These are phyloP conservation scores for Eucalyptus tenuipes DNA, from an alignment of 345 rosid genomes.

Conservation along the genomic window DNA sequence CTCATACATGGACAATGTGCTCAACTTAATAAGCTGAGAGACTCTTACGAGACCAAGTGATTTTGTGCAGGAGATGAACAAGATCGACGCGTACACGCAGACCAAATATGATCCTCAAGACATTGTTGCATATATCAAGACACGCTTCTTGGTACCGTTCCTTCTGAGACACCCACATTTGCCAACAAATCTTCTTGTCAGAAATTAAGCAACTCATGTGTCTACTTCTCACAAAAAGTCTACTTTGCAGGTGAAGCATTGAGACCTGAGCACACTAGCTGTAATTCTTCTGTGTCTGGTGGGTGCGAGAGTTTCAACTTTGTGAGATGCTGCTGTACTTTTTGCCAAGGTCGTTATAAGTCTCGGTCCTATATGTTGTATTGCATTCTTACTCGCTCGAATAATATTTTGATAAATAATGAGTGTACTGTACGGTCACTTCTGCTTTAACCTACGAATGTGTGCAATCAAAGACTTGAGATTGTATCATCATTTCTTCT, in stretches of 20 bases:
- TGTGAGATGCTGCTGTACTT: background rate
- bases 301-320: background rate
- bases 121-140: slow-evolving; percentile 24
- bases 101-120: slow-evolving; percentile 44
- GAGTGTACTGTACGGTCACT: background rate
- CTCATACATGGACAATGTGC: background rate
- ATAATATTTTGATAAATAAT: background rate
- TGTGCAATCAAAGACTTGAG: background rate
- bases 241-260: background rate
- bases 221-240: background rate
- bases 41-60: background rate
- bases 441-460: background rate
- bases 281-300: background rate
- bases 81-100: slow-evolving; percentile 55
- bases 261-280: background rate
- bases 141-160: background rate
- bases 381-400: background rate
- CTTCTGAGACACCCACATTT: background rate
- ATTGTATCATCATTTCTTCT: background rate
- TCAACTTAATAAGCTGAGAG: background rate
- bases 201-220: background rate
- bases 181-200: background rate
- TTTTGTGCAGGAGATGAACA: slow-evolving; percentile 48
- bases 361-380: background rate
- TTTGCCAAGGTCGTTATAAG: background rate